Conservation (phyloP, 2,329 filamentous ascomycete species). For the Scedosporium aurantiacum region DNA sequence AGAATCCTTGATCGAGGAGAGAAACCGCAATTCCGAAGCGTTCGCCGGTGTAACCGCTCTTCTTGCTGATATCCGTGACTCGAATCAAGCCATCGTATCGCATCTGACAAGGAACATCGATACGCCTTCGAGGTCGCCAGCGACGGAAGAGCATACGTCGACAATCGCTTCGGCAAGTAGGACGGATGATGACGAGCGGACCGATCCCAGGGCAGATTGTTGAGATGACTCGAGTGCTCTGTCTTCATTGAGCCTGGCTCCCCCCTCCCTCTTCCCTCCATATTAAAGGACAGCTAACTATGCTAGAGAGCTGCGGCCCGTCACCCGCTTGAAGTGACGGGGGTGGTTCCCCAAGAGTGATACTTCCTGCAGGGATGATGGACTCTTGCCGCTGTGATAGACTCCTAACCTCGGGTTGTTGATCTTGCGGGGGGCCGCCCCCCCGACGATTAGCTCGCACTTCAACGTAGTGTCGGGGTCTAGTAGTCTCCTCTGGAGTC, state of each 20-base stretch:
- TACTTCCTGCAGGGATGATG: background rate
- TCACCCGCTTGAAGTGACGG: background rate
- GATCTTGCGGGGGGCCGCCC: background rate
- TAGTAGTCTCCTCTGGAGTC: constrained; percentile 7
- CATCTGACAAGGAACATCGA: too few species aligned
- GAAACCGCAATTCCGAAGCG: too few species aligned
- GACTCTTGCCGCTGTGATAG: background rate
- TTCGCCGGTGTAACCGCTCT: too few species aligned
- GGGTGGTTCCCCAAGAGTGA: background rate
- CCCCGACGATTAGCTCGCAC: constrained; percentile 6
- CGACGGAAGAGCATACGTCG: too few species aligned
- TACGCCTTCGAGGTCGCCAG: too few species aligned
- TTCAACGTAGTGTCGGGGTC: constrained; percentile 9
- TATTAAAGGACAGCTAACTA: background rate
- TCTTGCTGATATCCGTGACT: too few species aligned
- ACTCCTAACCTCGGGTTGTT: background rate
- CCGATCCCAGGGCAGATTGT: too few species aligned
- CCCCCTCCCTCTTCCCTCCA: background rate
- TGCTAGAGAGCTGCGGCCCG: background rate
- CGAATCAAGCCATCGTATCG: too few species aligned
- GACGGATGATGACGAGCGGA: too few species aligned
- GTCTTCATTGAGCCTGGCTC: background rate
- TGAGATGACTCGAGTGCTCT: too few species aligned
- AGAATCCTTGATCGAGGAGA: too few species aligned
- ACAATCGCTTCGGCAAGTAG: too few species aligned